Base-by-base conservation (phyloP, 768 basidiomycete genomes). In the Lactifluus piperatus region DNA sequence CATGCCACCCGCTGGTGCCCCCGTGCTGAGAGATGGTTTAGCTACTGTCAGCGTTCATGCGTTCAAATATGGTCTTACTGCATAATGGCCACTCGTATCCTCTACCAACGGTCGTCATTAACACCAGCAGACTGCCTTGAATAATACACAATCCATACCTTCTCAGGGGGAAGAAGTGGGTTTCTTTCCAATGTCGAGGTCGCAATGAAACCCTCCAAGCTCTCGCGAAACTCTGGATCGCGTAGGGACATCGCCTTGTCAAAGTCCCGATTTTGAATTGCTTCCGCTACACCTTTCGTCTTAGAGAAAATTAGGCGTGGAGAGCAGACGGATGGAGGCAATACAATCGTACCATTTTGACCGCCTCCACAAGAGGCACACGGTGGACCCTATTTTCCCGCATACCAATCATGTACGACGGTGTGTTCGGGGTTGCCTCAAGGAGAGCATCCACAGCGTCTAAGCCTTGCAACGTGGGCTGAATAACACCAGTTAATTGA, bases 1-100 rank as follows among this genome's bases (percentile, higher is more conserved):
- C 92, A 98, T 97, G 9, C 97, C 97, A 47, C 95, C 95, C 2
- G 97, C 97, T 5, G 97, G 95, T 1, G 97, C 97, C 51, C 97
- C 95, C 68, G 94, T 85, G 68, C 94, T 95, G 64, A 37, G 29
- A 54, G 56, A 57, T 36, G 3, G 56, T 44, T 67, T 47, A 67
- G 30, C 37, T 44, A 36, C 44, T 34, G 32, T 10, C 48, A 44
- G n/a, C 32, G 58, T 16, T 62, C 43, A 56, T 26, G 30, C n/a
- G 13, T n/a, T 20, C 8, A 51, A 30, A 30, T 32, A 22, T 11
- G 14, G 20, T 18, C 86, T 75, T 73, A 90, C 91, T 92, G 90
- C 75, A 92, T 84, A 60, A 93, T 85, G 1, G 83, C 89, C 50
- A 92, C 72, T 20, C 86, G 83, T 75, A 93, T 84, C 64, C 85